Evolutionary conservation across 306 rosid species (phyloP), one percentile per base, ranked within the genome.

Genomic region (Quercus robur): DNA sequence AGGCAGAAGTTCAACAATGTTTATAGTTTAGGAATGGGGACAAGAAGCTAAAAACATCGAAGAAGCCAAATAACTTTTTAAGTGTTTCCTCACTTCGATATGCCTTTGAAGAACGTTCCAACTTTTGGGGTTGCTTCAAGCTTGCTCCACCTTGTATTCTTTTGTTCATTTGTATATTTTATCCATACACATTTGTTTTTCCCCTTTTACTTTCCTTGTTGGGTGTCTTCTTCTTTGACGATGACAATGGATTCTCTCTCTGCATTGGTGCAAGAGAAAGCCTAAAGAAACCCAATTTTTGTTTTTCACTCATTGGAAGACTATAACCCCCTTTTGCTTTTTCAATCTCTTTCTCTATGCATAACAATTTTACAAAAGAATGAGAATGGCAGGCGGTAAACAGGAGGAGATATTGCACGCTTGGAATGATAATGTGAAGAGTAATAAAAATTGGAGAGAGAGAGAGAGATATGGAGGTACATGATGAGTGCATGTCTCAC

Each of bases 251-350:
- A 84, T 82, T 86, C 87, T 82, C 89, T 82, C 80, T 20, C 83
- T 61, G 78, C 93, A 81, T 94, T 83, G 98, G 83, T 90, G 80
- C 80, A 79, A 88, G 97, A 89, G 94, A 94, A 92, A 92, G 94
- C 78, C 49, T 74, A 82, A 82, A 90, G 86, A 85, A 25, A 79
- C 73, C 51, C 75, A 31, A 41, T 55, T 25, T 63, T 83, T 81
- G 18, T 62, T 78, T 80, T 56, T 49, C 61, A 54, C 80, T 80
- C 80, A 17, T 77, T 73, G 64, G 31, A 75, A 70, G 25, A 68
- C 74, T 69, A 14, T 25, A 13, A 5, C 30, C 64, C 55, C 11
- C 80, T 75, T 86, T 81, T 51, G 5, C 76, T 80, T 83, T 86
- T 74, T 64, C 52, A 82, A 44, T 70, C 52, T 71, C 70, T 70